These are phyloP conservation scores for Tylopilus rubrobrunneus DNA, from an alignment of 768 basidiomycete species.

Conservation along the genomic window DNA sequence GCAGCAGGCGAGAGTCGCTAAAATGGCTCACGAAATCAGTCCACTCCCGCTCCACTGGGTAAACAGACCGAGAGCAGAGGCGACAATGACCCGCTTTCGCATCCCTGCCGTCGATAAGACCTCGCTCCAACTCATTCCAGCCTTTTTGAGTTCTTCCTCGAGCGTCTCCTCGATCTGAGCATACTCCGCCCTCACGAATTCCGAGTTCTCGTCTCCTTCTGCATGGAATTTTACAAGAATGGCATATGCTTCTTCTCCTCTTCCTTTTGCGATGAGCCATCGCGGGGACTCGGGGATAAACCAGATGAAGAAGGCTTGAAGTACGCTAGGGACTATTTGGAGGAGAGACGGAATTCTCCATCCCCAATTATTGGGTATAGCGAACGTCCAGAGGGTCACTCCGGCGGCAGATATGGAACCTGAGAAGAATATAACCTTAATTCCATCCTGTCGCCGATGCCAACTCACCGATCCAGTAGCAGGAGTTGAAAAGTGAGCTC, in stretches of 20 bases:
- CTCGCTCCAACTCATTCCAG: not conserved
- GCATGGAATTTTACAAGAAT: constrained; percentile 57
- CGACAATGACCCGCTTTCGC: constrained; percentile 10
- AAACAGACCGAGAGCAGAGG: not conserved
- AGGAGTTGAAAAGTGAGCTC: not conserved
- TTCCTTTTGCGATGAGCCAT: constrained; percentile 58
- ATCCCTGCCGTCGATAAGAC: constrained; percentile 8
- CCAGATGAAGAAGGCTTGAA: constrained; percentile 52
- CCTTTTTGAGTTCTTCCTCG: constrained; percentile 3
- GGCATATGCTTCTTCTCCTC: constrained; percentile 42
- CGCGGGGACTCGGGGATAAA: constrained; percentile 65
- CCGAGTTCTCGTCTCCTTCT: constrained; percentile 47
- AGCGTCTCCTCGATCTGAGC: constrained; percentile 54
- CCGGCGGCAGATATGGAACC: constrained; percentile 38
- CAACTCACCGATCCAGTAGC: constrained; percentile 2
- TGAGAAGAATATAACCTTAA: not conserved
- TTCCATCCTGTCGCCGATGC: too few relatives aligned
- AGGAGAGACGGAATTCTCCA: constrained; percentile 61
- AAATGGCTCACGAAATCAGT: too few relatives aligned
- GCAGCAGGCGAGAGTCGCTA: too few relatives aligned
- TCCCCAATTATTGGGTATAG: constrained; percentile 52
- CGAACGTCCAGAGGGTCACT: constrained; percentile 59
- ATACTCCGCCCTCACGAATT: constrained; percentile 56
- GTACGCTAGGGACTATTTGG: constrained; percentile 47
- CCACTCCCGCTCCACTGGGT: too few relatives aligned